Conservation (phyloP, 176 grass and related monocot genomes). For the Poa annua region DNA sequence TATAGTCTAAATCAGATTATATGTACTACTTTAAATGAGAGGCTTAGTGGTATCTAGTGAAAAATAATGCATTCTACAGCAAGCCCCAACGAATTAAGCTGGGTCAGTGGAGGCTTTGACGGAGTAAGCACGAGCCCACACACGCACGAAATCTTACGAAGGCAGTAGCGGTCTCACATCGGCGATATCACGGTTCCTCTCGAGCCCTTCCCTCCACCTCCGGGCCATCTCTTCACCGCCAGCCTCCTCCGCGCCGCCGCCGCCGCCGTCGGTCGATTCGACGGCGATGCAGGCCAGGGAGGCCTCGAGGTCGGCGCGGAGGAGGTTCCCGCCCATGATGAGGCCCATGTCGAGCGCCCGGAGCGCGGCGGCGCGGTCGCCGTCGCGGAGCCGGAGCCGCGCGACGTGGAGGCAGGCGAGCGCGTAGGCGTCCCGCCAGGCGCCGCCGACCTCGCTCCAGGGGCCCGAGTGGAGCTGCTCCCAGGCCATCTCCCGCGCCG, state of each 20-base stretch:
- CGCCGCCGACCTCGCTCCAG: conserved; percentile 66
- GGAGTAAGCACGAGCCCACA: not conserved
- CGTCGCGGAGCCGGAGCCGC: conserved; percentile 49
- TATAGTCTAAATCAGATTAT: not conserved
- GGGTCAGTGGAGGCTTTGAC: not conserved
- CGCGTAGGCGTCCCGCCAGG: conserved; percentile 89
- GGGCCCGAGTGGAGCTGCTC: conserved; percentile 95
- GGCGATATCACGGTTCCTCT: conserved; percentile 58
- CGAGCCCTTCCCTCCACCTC: conserved; percentile 66
- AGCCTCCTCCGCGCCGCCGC: conserved; percentile 3
- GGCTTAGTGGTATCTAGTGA: no score
- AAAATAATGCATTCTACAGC: conserved; percentile 2
- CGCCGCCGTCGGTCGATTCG: not conserved
- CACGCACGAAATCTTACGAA: conserved; percentile 40
- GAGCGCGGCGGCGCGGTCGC: conserved; percentile 55
- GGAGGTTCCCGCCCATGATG: conserved; percentile 80
- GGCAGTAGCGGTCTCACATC: conserved; percentile 58
- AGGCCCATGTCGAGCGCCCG: conserved; percentile 89
- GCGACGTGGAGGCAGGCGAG: conserved; percentile 91
- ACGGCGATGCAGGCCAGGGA: conserved; percentile 49
- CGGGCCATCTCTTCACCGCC: conserved; percentile 10
- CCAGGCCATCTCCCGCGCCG: conserved; percentile 92
- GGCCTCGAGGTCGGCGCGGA: conserved; percentile 66
- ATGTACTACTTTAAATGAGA: not conserved
- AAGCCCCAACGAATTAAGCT: conserved; percentile 1